phyloP scores from a whole-genome alignment of 495 filamentous ascomycete genomes.

The Hyaloscypha variabilis region DNA sequence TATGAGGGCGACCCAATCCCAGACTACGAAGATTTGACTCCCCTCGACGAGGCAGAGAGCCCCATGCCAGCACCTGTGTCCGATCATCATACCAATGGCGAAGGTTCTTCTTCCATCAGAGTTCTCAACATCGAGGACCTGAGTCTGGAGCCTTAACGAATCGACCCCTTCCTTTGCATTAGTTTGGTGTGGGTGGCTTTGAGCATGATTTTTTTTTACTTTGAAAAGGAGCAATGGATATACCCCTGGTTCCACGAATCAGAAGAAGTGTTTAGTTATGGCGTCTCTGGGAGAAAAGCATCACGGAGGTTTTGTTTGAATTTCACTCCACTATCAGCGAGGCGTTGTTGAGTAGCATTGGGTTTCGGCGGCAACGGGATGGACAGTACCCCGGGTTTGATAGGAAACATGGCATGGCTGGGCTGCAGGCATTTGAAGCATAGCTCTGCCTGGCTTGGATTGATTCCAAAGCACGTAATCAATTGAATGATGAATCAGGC shows the following conservation, averaged over 20 bases:
- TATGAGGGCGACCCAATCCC: conserved; percentile 32
- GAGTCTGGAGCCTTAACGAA: background rate
- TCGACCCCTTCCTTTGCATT: background rate
- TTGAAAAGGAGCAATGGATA: conserved; percentile 4
- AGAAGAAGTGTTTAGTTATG: conserved; percentile 6
- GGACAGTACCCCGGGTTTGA: background rate
- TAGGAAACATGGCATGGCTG: background rate
- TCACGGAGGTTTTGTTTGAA: background rate
- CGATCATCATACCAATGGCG: conserved; percentile 13
- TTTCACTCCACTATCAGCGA: background rate
- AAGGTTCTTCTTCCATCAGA: conserved; percentile 7
- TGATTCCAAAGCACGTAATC: background rate
- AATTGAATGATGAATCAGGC: background rate
- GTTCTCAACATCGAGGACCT: conserved; percentile 3
- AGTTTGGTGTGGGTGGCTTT: background rate
- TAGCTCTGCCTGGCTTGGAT: background rate
- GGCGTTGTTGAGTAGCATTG: background rate
- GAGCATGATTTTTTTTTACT: conserved; percentile 1
- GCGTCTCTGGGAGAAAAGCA: background rate
- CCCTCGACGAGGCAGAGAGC: conserved; percentile 12
- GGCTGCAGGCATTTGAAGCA: background rate
- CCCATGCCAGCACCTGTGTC: background rate
- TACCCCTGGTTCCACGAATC: conserved; percentile 7
- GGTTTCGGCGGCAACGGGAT: background rate
- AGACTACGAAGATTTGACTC: conserved; percentile 31